Conservation (phyloP, 192 early-diverging fungal species). For the Umbelopsis sp. region DNA sequence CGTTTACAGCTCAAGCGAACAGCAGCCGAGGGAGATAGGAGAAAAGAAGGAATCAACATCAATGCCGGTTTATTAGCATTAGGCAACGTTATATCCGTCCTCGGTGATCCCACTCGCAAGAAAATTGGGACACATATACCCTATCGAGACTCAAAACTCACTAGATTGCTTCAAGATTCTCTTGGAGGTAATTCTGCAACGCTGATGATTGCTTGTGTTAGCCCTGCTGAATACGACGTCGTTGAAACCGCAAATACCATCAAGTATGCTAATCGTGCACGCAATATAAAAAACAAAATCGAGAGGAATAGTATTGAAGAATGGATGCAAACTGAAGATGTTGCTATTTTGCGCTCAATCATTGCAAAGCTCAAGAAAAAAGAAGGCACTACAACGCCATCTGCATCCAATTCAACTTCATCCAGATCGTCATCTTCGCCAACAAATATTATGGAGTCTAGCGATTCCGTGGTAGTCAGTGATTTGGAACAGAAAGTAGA, state of each 20-base stretch:
- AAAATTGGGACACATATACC: slow-evolving; percentile 72
- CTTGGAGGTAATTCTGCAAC: slow-evolving; percentile 94
- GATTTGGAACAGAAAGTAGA: slow-evolving; percentile 34
- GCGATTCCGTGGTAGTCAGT: neutral
- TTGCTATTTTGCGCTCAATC: slow-evolving; percentile 65
- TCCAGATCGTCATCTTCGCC: slow-evolving; percentile 11
- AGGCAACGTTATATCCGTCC: slow-evolving; percentile 96
- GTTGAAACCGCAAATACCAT: slow-evolving; percentile 96
- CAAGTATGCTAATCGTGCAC: slow-evolving; percentile 93
- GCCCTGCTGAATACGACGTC: slow-evolving; percentile 80
- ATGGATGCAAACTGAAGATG: slow-evolving; percentile 59
- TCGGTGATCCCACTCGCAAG: slow-evolving; percentile 74
- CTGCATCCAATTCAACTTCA: neutral
- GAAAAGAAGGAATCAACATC: slow-evolving; percentile 95
- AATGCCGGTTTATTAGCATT: slow-evolving; percentile 94
- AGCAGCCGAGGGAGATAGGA: slow-evolving; percentile 86
- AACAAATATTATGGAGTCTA: slow-evolving; percentile 9
- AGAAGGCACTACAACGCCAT: neutral
- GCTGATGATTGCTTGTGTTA: slow-evolving; percentile 94
- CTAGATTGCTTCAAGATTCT: slow-evolving; percentile 93
- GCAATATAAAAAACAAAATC: slow-evolving; percentile 95
- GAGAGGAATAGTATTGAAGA: slow-evolving; percentile 71
- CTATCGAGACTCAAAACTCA: slow-evolving; percentile 97
- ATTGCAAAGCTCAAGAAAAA: slow-evolving; percentile 65
- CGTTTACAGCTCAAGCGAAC: slow-evolving; percentile 78